Conservation (phyloP, 352 stramenopile genomes). For the Pythium myriotylum region DNA sequence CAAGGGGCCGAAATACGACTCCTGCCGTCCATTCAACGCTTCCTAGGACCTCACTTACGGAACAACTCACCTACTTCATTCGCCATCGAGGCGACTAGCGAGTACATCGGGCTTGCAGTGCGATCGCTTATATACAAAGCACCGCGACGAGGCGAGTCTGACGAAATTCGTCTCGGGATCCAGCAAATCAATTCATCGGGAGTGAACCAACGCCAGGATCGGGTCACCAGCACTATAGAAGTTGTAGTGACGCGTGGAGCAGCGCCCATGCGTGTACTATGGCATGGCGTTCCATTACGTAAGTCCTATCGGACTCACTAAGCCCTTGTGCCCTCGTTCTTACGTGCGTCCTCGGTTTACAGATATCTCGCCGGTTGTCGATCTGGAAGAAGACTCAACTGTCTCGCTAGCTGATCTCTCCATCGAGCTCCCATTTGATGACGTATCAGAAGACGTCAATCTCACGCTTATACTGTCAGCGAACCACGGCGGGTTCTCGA, state of each 20-base stretch:
- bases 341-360: background rate
- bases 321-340: background rate
- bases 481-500: constrained; percentile 6
- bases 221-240: background rate
- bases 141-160: background rate
- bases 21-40: background rate
- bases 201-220: too few species aligned
- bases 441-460: background rate
- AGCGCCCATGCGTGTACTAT: background rate
- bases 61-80: background rate
- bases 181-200: background rate
- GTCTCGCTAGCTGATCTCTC: background rate
- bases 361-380: background rate
- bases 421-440: background rate
- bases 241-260: background rate
- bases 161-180: constrained; percentile 7
- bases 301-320: background rate
- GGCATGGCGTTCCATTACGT: background rate
- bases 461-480: constrained; percentile 9
- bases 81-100: constrained; percentile 3
- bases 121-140: constrained; percentile 13
- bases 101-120: constrained; percentile 8
- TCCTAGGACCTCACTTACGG: background rate
- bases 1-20: background rate
- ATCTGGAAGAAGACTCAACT: constrained; percentile 8